Evolutionary conservation across 116 monocot species (phyloP), one percentile per base, ranked within the genome.

Genomic region (Dioscorea cayenensis): DNA sequence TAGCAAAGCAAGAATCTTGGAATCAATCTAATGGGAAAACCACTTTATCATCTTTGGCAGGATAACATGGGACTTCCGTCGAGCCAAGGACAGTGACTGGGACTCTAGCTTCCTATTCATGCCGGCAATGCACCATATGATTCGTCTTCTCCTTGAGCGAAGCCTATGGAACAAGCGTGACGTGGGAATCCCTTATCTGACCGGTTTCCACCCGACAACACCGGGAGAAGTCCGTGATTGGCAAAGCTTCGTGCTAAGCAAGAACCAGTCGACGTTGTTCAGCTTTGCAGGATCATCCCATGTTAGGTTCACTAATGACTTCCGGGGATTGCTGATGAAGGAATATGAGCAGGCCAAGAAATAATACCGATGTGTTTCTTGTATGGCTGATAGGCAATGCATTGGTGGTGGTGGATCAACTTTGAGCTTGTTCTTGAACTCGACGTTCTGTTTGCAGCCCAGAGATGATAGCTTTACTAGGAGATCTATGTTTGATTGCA

Each of bases 51-150:
- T 75, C 63, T 74, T 90, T 0, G 93, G 97, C 22, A 76, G 93
- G 20, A 90, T 90, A 67, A 88, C 88, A 6, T 93, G 97, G 97
- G 92, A 93, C 77, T 88, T 97, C 79, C 84, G 86, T 16, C 82
- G 96, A 36, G 66, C 77, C 14, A 18, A 25, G 11, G 84, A 86
- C 23, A 67, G 73, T 37, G 80, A 75, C 66, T 90, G 93, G 93
- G 90, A 88, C 37, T 68, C 79, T 6, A 83, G 84, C 67, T 84
- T 97, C 32, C 86, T 97, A 13, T 66, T 72, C 76, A 87, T 93
- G 86, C 75, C 84, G 3, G 86, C 67, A 22, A 86, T 92, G 79
- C 73, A 64, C 66, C 90, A 86, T 75, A 81, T 88, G 2, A 90
- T 84, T 7, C 84, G 86, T 16, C 83, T 97, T 16, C 63, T 90